phyloP scores from a whole-genome alignment of 352 stramenopile species.

The Pythium phragmiticola region DNA sequence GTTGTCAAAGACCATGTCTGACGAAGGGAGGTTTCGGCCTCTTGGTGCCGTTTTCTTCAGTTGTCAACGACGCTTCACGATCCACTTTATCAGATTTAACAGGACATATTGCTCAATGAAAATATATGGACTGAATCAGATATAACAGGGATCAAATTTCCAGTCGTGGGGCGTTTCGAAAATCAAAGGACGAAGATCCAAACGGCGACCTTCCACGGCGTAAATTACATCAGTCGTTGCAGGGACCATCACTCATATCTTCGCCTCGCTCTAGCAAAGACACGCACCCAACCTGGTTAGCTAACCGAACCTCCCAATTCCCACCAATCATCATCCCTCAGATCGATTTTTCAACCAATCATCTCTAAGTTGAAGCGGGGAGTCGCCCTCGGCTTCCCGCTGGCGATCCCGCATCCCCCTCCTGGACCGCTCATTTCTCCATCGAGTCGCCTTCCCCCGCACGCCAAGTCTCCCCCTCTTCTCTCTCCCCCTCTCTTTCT shows the following conservation, averaged over 20 bases:
- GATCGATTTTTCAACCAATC: conserved; percentile 7
- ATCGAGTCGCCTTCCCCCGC: conserved; percentile 6
- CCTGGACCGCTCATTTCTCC: conserved; percentile 24
- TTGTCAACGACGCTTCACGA: conserved; percentile 14
- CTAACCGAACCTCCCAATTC: not conserved
- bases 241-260: conserved; percentile 12
- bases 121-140: not conserved
- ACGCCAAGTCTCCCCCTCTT: not conserved
- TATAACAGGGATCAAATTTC: conserved; percentile 1
- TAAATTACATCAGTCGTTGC: conserved; percentile 3
- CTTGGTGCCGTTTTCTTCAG: conserved; percentile 1
- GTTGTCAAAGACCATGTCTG: not conserved
- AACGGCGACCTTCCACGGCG: not conserved
- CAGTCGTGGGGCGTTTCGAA: not conserved
- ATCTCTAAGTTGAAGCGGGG: conserved; percentile 8
- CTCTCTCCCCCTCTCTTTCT: not conserved
- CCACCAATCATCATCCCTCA: not conserved
- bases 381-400: not conserved
- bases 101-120: not conserved
- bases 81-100: not conserved
- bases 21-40: conserved; percentile 1
- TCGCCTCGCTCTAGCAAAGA: not conserved
- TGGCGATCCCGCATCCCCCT: not conserved
- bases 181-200: not conserved
- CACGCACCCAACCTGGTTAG: not conserved